Evolutionary conservation across 805 yeast genomes (phyloP).

Genomic region (Starmerella lactis-condensi): DNA sequence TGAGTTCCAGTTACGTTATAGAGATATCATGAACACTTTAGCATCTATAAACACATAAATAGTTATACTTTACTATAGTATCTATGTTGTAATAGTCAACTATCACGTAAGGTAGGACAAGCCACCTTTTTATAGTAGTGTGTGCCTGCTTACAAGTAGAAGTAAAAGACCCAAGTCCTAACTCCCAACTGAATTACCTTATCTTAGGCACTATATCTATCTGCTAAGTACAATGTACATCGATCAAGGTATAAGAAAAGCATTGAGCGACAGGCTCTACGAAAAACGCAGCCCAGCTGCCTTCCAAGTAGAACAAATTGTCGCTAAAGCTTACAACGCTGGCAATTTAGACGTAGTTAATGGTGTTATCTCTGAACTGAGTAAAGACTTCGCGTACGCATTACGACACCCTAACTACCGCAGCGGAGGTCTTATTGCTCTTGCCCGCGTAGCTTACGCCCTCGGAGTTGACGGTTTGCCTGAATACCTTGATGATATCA

Average conservation of each 20-base stretch:
- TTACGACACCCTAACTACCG: constrained; percentile 73
- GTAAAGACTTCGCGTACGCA: constrained; percentile 62
- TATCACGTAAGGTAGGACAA: no score
- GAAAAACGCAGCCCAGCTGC: constrained; percentile 69
- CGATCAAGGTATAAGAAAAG: constrained; percentile 50
- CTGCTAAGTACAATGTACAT: constrained; percentile 12
- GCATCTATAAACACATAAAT: no score
- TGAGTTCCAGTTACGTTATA: no score
- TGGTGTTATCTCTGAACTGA: constrained; percentile 49
- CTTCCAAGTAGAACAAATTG: constrained; percentile 43
- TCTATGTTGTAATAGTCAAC: no score
- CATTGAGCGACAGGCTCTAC: constrained; percentile 53
- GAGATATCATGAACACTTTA: no score
- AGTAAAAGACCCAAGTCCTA: no score
- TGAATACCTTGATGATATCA: constrained; percentile 58
- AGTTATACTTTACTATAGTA: no score
- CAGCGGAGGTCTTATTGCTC: constrained; percentile 88
- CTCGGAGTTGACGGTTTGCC: constrained; percentile 71
- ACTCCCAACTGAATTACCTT: no score
- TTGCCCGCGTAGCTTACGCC: constrained; percentile 91
- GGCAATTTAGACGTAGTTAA: constrained; percentile 44
- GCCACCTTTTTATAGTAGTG: no score
- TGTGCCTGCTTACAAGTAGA: no score
- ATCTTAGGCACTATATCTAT: no score
- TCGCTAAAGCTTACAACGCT: constrained; percentile 45